These are phyloP conservation scores for Fistulifera solaris DNA, from an alignment of 108 stramenopile genomes.

Conservation along the genomic window DNA sequence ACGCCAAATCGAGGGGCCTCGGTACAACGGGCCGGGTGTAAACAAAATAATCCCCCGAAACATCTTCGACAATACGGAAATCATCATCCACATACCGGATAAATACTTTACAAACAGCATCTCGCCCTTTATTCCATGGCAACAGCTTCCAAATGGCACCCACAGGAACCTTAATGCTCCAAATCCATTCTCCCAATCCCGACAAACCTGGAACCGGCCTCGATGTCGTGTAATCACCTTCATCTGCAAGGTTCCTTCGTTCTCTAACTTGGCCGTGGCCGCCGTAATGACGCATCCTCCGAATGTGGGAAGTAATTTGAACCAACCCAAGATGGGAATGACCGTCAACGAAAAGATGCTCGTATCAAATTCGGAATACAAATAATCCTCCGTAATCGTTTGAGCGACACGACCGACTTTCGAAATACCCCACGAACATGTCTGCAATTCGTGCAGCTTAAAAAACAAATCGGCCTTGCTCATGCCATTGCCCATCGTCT, in stretches of 20 bases:
- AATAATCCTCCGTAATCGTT: conserved; percentile 35
- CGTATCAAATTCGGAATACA: conserved; percentile 79
- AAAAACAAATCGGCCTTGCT: conserved; percentile 85
- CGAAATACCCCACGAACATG: conserved; percentile 81
- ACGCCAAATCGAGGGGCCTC: conserved; percentile 33
- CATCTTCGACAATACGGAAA: conserved; percentile 75
- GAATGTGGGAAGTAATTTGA: conserved; percentile 88
- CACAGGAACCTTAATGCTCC: conserved; percentile 78
- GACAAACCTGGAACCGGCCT: conserved; percentile 63
- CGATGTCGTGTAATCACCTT: conserved; percentile 75
- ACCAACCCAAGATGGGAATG: conserved; percentile 88
- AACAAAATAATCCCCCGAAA: conserved; percentile 72
- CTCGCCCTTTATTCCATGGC: conserved; percentile 79
- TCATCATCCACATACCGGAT: conserved; percentile 69
- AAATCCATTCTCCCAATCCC: conserved; percentile 78
- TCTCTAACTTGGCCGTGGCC: conserved; percentile 39
- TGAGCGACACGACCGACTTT: conserved; percentile 88
- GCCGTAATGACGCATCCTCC: conserved; percentile 88
- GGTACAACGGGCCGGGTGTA: conserved; percentile 78
- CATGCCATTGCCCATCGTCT: conserved; percentile 22
- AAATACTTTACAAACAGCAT: conserved; percentile 55
- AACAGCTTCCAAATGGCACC: conserved; percentile 77
- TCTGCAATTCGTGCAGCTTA: conserved; percentile 89
- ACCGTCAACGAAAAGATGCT: conserved; percentile 74
- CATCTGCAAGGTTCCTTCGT: conserved; percentile 56